A percentile compares a stretch with the other conserved stretches of the same genome.
phyloP scores from a whole-genome alignment of 169 alveolate genomes.

The Eimeria praecox region DNA sequence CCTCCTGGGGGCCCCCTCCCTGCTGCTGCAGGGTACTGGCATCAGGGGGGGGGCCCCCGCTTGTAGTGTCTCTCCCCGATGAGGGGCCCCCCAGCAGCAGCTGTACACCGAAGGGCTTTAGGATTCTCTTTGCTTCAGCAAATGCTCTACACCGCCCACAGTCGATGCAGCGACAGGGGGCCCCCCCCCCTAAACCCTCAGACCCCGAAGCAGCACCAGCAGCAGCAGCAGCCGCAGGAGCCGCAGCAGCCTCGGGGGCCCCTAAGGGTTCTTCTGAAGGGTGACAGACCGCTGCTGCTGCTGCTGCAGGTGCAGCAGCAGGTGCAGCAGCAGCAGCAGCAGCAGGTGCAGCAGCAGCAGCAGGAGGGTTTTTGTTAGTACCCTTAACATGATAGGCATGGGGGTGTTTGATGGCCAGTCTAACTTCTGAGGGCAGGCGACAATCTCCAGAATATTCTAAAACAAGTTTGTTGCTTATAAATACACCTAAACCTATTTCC shows the following conservation, averaged over 20 bases:
- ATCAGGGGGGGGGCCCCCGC: constrained; percentile 11
- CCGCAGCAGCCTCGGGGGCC: neutral
- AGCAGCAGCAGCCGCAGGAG: neutral
- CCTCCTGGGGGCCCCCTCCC: neutral
- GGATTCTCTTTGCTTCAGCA: constrained; percentile 31
- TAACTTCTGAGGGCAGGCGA: constrained; percentile 56
- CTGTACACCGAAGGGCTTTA: constrained; percentile 60
- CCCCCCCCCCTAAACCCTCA: constrained; percentile 1
- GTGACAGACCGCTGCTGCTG: too few relatives aligned
- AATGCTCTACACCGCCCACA: constrained; percentile 47
- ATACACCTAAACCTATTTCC: neutral
- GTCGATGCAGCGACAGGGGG: constrained; percentile 35
- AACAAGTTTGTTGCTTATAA: neutral
- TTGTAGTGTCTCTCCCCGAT: too few relatives aligned
- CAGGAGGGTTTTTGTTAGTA: neutral
- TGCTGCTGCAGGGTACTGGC: neutral
- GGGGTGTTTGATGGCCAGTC: constrained; percentile 75
- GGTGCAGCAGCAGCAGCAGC: neutral
- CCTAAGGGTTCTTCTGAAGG: too few relatives aligned
- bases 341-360: neutral
- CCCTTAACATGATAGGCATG: constrained; percentile 60
- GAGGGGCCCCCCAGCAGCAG: neutral
- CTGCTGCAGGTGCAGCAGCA: neutral
- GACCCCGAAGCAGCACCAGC: neutral
- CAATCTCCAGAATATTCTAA: constrained; percentile 26